These are phyloP conservation scores for Fusarium equiseti DNA, from an alignment of 2,329 filamentous ascomycete genomes.

Conservation along the genomic window DNA sequence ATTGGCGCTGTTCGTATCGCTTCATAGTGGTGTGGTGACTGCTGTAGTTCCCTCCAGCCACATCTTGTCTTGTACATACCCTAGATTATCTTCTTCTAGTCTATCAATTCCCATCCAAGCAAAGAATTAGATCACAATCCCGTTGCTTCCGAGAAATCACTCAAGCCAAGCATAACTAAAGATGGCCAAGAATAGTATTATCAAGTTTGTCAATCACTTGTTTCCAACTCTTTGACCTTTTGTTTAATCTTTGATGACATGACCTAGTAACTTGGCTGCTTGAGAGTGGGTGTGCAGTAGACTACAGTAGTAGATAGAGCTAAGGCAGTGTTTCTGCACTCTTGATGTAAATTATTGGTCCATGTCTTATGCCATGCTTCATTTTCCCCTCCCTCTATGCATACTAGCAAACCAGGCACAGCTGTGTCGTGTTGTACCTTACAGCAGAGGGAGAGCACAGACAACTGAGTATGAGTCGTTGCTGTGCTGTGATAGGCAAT, in stretches of 20 bases:
- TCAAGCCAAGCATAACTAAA: slow-evolving; percentile 14
- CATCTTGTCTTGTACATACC: slow-evolving; percentile 16
- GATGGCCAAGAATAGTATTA: slow-evolving; percentile 9
- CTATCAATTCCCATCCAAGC: neutral
- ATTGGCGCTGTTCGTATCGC: slow-evolving; percentile 36
- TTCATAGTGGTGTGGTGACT: slow-evolving; percentile 33
- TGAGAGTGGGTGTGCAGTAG: slow-evolving; percentile 26
- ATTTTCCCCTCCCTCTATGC: slow-evolving; percentile 17
- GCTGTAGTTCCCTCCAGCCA: slow-evolving; percentile 23
- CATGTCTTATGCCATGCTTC: slow-evolving; percentile 22
- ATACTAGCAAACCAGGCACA: slow-evolving; percentile 33
- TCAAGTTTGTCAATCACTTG: slow-evolving; percentile 3
- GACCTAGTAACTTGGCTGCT: slow-evolving; percentile 1
- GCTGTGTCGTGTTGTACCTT: slow-evolving; percentile 33
- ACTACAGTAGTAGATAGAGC: slow-evolving; percentile 32
- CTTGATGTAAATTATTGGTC: slow-evolving; percentile 10
- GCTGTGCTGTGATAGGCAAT: slow-evolving; percentile 7
- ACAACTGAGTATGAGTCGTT: slow-evolving; percentile 8
- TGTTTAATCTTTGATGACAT: neutral
- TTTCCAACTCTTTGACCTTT: slow-evolving; percentile 6
- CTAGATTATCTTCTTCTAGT: neutral
- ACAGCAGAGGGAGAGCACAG: slow-evolving; percentile 37
- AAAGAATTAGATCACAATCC: slow-evolving; percentile 1
- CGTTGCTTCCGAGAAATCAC: slow-evolving; percentile 15
- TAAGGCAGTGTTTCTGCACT: slow-evolving; percentile 27